These are phyloP conservation scores for Nemania sp. DNA, from an alignment of 2,329 filamentous ascomycete genomes.

Conservation along the genomic window DNA sequence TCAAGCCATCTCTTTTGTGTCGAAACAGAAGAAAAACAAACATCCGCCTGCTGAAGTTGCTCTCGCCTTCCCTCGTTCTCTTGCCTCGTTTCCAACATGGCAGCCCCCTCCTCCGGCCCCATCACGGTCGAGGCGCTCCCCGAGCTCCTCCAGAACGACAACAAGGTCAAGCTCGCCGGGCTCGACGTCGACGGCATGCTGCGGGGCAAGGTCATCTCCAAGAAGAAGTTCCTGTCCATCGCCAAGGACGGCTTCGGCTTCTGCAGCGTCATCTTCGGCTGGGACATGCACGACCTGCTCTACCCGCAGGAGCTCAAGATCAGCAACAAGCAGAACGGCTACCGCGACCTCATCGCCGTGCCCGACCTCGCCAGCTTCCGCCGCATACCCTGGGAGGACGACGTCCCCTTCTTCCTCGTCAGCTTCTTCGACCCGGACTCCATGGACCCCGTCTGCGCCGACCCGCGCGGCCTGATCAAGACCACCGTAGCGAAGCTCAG, in stretches of 20 bases:
- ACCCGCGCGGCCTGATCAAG: constrained; percentile 70
- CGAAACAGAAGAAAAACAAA: not conserved
- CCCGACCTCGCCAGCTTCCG: constrained; percentile 73
- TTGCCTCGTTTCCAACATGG: constrained; percentile 31
- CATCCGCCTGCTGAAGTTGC: not conserved
- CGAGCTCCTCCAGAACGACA: constrained; percentile 66
- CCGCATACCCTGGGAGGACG: constrained; percentile 78
- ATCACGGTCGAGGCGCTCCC: constrained; percentile 64
- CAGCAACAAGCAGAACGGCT: constrained; percentile 80
- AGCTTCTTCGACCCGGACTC: constrained; percentile 74
- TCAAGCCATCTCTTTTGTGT: too few relatives aligned
- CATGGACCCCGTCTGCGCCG: constrained; percentile 66
- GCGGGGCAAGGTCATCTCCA: constrained; percentile 79
- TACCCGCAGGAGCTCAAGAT: constrained; percentile 77
- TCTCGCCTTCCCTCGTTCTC: not conserved
- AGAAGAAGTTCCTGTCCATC: constrained; percentile 80
- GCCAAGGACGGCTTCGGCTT: constrained; percentile 78
- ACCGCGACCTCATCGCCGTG: constrained; percentile 74
- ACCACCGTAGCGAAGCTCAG: constrained; percentile 63
- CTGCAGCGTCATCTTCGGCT: constrained; percentile 83
- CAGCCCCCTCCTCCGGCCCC: constrained; percentile 32
- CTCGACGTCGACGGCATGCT: constrained; percentile 77
- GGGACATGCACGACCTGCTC: constrained; percentile 85
- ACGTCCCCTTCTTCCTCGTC: constrained; percentile 76
- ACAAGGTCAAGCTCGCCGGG: constrained; percentile 76